Conservation (phyloP, 345 rosid genomes). For the Luvunga scandens region DNA sequence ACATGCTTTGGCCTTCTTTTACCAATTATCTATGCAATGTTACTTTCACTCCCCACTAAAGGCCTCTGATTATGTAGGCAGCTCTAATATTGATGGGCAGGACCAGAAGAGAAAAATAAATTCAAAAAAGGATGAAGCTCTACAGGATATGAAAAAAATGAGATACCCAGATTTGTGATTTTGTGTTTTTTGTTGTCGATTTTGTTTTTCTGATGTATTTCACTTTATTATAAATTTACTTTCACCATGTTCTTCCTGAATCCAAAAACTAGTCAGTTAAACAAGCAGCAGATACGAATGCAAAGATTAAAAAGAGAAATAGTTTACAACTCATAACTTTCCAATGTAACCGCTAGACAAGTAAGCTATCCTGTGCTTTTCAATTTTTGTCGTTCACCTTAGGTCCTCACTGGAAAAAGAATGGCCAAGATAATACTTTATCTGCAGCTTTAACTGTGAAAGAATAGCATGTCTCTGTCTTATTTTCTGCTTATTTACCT, state of each 20-base stretch:
- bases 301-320: background rate
- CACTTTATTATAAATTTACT: background rate
- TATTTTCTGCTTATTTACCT: background rate
- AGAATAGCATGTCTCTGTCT: background rate
- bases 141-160: background rate
- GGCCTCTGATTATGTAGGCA: background rate
- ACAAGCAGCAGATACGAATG: background rate
- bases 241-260: background rate
- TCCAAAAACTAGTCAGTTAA: background rate
- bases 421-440: background rate
- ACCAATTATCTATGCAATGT: constrained; percentile 11
- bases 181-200: background rate
- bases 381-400: constrained; percentile 2
- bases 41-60: constrained; percentile 33
- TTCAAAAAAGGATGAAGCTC: background rate
- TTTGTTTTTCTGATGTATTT: background rate
- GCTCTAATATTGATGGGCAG: background rate
- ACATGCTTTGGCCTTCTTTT: constrained; percentile 18
- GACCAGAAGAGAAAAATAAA: background rate
- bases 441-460: constrained; percentile 17
- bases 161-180: background rate
- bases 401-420: constrained; percentile 1
- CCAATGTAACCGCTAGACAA: background rate
- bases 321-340: background rate
- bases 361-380: constrained; percentile 4